Evolutionary conservation across 148 eudicot species (phyloP).

Genomic region (Pouteria glomerata): DNA sequence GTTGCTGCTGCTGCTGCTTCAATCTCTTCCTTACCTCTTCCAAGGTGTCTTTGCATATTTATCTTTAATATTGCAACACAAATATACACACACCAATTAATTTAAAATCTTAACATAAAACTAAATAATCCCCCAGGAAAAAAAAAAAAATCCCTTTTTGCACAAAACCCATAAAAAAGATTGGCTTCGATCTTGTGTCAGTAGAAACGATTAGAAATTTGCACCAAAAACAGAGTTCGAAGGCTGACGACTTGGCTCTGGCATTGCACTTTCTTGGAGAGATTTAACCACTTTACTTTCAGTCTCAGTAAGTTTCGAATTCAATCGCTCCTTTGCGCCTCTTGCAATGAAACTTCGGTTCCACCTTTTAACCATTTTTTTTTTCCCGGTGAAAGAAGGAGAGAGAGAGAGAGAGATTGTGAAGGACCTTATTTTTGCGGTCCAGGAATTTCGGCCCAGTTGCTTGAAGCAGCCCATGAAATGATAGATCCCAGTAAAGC

Average conservation of each 20-base stretch:
- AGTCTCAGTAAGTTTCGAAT: not conserved
- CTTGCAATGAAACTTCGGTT: too few relatives aligned
- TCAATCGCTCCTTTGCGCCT: not conserved
- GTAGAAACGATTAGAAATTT: too few relatives aligned
- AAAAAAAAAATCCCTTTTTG: too few relatives aligned
- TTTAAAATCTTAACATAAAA: not conserved
- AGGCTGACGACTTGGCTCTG: not conserved
- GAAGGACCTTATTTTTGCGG: too few relatives aligned
- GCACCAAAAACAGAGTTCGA: not conserved
- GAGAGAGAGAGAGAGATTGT: too few relatives aligned
- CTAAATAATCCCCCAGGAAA: not conserved
- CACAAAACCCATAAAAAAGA: too few relatives aligned
- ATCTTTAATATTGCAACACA: slow-evolving; percentile 19
- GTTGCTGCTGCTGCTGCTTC: slow-evolving; percentile 23
- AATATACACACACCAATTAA: not conserved
- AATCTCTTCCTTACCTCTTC: slow-evolving; percentile 40
- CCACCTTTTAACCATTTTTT: too few relatives aligned
- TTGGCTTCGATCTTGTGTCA: too few relatives aligned
- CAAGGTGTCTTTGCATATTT: slow-evolving; percentile 48
- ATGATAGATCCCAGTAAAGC: too few relatives aligned
- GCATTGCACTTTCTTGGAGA: not conserved
- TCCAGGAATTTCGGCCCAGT: too few relatives aligned
- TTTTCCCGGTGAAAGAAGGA: too few relatives aligned
- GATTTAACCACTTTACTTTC: not conserved
- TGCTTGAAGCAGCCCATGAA: too few relatives aligned